Base-by-base conservation (phyloP, 2,329 filamentous ascomycete genomes). In the Alternaria conjuncta region DNA sequence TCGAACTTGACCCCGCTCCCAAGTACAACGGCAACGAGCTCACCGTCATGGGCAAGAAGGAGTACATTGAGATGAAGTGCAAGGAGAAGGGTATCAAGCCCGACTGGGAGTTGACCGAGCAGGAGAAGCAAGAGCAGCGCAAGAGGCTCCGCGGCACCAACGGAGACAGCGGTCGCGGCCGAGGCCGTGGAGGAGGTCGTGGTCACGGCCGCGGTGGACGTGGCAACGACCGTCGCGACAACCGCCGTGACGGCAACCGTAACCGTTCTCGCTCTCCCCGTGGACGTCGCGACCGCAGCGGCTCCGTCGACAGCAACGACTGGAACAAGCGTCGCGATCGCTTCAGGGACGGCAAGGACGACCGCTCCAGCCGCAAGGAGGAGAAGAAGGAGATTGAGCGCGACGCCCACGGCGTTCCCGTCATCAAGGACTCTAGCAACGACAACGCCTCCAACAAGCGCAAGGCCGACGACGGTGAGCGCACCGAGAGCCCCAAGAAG, bases 11-110 rank as follows among this genome's bases (percentile, higher is more conserved):
- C 58, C 90, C 92, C 20, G 90, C 91, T 80, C 96, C 96, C 63
- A 88, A 90, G 79, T 99, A 90, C 89, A 90, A 97, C 80, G 94
- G 87, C 55, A 86, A 92, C 70, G 89, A 93, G 32, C 86, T 98
- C 55, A 83, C 89, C 78, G 90, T 96, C 83, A 94, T 93, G 89
- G 90, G 89, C 81, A 99, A 99, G 89, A 88, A 88, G 74, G 91
- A 89, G 18, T 99, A 99, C 81, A 90, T 92, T 70, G 79, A 82
- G 59, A 78, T 77, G 75, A 85, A 85, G 78, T 80, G 79, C 66
- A 68, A 82, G 61, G 81, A 81, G 60, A 84, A 84, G 72, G 81
- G 79, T 57, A 82, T 84, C 69, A 76, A 78, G 54, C 79, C 81
- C 8, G 79, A 81, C 57, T 80, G 76, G 63, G 76, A 83, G 67